Conservation (phyloP, 1,284 basidiomycete species). For the Ustilago crameri region DNA sequence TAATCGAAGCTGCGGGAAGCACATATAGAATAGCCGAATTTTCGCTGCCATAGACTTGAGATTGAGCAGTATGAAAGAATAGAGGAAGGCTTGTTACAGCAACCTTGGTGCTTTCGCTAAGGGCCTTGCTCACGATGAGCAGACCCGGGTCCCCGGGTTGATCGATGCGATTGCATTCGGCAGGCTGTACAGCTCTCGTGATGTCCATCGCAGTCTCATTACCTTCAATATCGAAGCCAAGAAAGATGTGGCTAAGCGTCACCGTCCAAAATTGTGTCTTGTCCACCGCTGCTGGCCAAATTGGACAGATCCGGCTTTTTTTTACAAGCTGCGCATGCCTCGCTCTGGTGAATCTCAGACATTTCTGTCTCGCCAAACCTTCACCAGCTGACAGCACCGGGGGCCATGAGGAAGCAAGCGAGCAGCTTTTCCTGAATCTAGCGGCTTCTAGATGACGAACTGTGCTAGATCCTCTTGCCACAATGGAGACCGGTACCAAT, state of each 20-base stretch:
- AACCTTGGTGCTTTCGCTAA: no score
- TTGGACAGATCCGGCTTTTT: slow-evolving; percentile 9
- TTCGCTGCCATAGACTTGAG: not conserved
- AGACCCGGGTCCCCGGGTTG: no score
- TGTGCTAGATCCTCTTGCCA: not conserved
- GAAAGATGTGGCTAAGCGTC: no score
- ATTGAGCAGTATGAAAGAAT: no score
- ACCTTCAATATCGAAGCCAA: no score
- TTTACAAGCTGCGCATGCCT: slow-evolving; percentile 22
- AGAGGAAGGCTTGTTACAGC: no score
- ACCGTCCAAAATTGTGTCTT: no score
- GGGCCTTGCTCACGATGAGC: no score
- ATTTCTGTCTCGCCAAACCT: slow-evolving; percentile 31
- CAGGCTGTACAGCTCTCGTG: no score
- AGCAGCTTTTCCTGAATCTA: slow-evolving; percentile 29
- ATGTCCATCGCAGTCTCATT: no score
- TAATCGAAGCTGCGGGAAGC: slow-evolving; percentile 2
- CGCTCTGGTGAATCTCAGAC: slow-evolving; percentile 33
- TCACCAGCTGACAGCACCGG: not conserved
- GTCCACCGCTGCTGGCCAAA: slow-evolving; percentile 6
- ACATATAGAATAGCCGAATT: not conserved
- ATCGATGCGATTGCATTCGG: no score
- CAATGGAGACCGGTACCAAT: slow-evolving; percentile 1
- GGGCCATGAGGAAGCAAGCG: slow-evolving; percentile 12
- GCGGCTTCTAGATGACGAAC: slow-evolving; percentile 7